Conservation (phyloP, 768 basidiomycete species). For the Suillus alpinus region DNA sequence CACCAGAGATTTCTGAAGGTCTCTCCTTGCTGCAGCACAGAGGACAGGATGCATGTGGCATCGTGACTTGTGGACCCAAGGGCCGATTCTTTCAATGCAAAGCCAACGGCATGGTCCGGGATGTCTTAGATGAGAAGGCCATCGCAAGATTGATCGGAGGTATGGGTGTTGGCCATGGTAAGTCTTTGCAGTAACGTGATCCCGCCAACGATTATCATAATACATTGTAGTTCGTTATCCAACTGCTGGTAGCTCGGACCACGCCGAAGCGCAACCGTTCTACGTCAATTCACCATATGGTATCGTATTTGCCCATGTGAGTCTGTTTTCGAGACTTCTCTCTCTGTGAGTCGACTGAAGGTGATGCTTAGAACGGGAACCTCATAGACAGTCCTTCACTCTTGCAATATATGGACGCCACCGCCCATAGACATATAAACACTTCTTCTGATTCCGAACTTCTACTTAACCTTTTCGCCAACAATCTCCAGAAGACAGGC, state of each 20-base stretch:
- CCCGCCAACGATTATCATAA: neutral
- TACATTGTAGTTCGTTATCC: slow-evolving; percentile 81
- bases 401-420: slow-evolving; percentile 90
- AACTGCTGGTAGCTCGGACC: slow-evolving; percentile 94
- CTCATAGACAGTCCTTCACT: slow-evolving; percentile 88
- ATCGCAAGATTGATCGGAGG: slow-evolving; percentile 79
- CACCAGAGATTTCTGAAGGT: slow-evolving; percentile 89
- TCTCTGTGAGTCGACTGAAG: neutral
- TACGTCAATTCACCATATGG: slow-evolving; percentile 99
- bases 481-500: slow-evolving; percentile 96
- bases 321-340: slow-evolving; percentile 24
- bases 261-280: slow-evolving; percentile 98
- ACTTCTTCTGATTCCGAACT: slow-evolving; percentile 98
- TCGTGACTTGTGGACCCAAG: slow-evolving; percentile 92
- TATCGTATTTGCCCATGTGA: slow-evolving; percentile 94
- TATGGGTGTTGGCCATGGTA: slow-evolving; percentile 98
- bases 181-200: slow-evolving; percentile 16
- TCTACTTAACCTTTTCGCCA: slow-evolving; percentile 94
- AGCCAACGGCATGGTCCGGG: slow-evolving; percentile 98
- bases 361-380: slow-evolving; percentile 80
- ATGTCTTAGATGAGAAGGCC: slow-evolving; percentile 84
- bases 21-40: slow-evolving; percentile 95
- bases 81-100: slow-evolving; percentile 98
- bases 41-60: slow-evolving; percentile 97
- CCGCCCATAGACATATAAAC: slow-evolving; percentile 97